Conservation (phyloP, 1,284 basidiomycete genomes). For the Ustilago tritici region DNA sequence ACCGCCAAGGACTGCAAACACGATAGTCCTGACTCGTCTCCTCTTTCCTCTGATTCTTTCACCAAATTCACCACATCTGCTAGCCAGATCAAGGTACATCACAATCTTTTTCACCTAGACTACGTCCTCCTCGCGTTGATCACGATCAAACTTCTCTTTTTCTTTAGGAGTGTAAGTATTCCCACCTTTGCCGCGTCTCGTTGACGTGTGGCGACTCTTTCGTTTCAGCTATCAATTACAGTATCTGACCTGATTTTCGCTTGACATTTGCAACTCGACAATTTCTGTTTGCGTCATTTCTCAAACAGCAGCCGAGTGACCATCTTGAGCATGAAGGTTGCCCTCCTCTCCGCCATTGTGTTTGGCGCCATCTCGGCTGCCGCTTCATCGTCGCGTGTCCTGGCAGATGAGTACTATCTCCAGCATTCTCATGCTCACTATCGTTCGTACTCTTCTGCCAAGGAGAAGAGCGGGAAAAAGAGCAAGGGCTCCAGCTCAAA, state of each 20-base stretch:
- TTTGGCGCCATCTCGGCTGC: conserved; percentile 46
- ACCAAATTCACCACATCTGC: conserved; percentile 20
- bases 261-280: too few relatives aligned
- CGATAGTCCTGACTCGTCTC: neutral
- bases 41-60: neutral
- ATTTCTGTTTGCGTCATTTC: neutral
- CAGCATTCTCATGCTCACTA: conserved; percentile 3
- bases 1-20: neutral
- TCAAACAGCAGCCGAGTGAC: neutral
- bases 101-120: conserved; percentile 21
- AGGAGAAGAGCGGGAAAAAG: conserved; percentile 4
- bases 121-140: neutral
- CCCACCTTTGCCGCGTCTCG: neutral
- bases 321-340: conserved; percentile 30
- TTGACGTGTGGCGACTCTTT: neutral
- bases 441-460: neutral
- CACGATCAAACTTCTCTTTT: neutral
- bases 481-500: neutral
- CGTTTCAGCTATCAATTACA: too few relatives aligned
- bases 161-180: neutral
- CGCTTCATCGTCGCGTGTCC: conserved; percentile 23
- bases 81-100: conserved; percentile 18
- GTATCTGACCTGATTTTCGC: too few relatives aligned
- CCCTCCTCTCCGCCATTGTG: conserved; percentile 36
- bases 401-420: conserved; percentile 18